Evolutionary conservation across 2,329 filamentous ascomycete species (phyloP), one percentile per base, ranked within the genome.

Genomic region (Colletotrichum sp.): DNA sequence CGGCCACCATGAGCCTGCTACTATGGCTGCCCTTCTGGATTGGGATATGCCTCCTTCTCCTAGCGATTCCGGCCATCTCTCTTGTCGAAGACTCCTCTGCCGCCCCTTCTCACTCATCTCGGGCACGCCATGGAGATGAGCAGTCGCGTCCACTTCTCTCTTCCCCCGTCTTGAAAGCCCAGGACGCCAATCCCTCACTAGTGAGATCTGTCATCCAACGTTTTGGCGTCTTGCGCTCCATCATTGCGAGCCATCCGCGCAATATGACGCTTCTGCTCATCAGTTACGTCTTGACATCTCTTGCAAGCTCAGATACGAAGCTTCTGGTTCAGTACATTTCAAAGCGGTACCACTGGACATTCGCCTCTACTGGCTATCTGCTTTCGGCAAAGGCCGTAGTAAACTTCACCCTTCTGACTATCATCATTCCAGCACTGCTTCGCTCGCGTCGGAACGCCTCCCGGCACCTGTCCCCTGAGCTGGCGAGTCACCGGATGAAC

Each of bases 221-320:
- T 1, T 73, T 82, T 4, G 75, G 68, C n/a, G 80, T 78, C 4
- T 80, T 88, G 14, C 78, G 77, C 14, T 76, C 77, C 9, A 83
- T 84, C 48, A 64, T 88, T 4, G 78, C 79, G 7, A 84, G 81
- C 69, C 85, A 85, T 36, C 83, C 85, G 3, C 81, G 81, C 7
- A 89, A 88, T 78, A 83, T 88, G 43, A 80, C 81, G 4, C 80
- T 89, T 3, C 78, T 89, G 3, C 84, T 89, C 2, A 64, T 83
- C 63, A 85, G 85, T 78, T 87, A 89, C 78, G 83, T 89, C 68
- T 84, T 89, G 71, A 86, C 87, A 2, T 86, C 87, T 14, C 83
- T 89, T 18, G 88, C 87, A 7, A 88, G 86, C 79, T 87, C 87
- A 26, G 88, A 89, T 76, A 89, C 87, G 18, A 89, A 88, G 72